Conservation (phyloP, 768 basidiomycete species). For the Hygrophorus russula region DNA sequence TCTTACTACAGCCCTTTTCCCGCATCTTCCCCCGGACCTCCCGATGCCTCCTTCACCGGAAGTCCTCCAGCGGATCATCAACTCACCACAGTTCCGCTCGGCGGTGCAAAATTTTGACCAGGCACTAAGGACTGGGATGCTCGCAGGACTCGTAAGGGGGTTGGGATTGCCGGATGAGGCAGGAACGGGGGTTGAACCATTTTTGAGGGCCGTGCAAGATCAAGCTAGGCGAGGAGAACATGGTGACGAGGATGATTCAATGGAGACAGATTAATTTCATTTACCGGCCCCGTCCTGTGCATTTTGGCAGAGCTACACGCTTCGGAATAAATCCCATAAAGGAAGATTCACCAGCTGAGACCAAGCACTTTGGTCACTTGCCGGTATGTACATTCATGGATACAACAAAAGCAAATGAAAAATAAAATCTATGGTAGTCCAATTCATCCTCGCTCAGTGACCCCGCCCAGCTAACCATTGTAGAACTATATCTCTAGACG, state of each 20-base stretch:
- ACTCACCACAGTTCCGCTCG: constrained; percentile 73
- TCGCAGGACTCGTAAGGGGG: constrained; percentile 63
- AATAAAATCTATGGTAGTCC: not conserved
- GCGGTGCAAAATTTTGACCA: constrained; percentile 76
- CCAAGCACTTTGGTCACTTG: not conserved
- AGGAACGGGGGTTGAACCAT: constrained; percentile 65
- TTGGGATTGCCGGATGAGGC: constrained; percentile 82
- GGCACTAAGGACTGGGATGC: constrained; percentile 70
- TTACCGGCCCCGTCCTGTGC: not conserved
- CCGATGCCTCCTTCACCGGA: constrained; percentile 59
- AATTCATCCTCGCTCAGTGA: constrained; percentile 28
- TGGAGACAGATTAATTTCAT: constrained; percentile 65
- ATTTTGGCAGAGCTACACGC: not conserved
- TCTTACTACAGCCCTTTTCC: constrained; percentile 60
- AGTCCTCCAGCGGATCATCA: constrained; percentile 61
- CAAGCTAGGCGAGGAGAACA: constrained; percentile 47
- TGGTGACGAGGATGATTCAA: constrained; percentile 32
- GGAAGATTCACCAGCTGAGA: too few species aligned
- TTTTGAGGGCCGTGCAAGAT: constrained; percentile 70
- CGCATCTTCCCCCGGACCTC: constrained; percentile 73
- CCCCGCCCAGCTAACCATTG: constrained; percentile 78
- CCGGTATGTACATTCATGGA: not conserved
- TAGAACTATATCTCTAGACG: constrained; percentile 66
- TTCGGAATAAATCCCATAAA: too few species aligned
- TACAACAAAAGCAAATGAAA: not conserved